A percentile compares a stretch with the other conserved stretches of the same genome.
These are phyloP conservation scores for Letharia columbiana DNA, from an alignment of 495 filamentous ascomycete genomes.

Conservation along the genomic window DNA sequence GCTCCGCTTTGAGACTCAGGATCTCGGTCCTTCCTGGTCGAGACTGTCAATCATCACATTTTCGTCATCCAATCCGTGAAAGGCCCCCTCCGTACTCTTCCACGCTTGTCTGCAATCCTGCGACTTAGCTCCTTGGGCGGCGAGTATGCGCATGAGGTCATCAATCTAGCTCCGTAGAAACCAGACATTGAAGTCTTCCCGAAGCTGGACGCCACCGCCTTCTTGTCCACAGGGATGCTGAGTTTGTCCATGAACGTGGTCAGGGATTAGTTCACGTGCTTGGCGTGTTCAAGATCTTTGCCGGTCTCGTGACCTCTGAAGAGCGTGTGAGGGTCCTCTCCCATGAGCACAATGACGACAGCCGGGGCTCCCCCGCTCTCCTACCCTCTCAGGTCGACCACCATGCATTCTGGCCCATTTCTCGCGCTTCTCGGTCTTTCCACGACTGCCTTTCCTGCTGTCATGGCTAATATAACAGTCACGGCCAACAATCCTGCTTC, in stretches of 20 bases:
- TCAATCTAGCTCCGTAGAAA: no score
- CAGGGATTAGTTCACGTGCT: not conserved
- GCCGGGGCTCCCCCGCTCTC: no score
- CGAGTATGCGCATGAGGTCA: not conserved
- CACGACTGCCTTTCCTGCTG: not conserved
- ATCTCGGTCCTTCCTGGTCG: not conserved
- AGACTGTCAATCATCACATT: no score
- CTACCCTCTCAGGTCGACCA: no score
- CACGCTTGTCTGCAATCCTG: not conserved
- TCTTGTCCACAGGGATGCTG: not conserved
- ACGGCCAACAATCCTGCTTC: not conserved
- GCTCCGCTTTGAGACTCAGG: not conserved
- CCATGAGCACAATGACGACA: not conserved
- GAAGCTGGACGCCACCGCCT: no score
- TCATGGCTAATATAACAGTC: not conserved
- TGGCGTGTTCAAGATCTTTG: not conserved
- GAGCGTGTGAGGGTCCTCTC: not conserved
- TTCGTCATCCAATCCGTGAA: not conserved
- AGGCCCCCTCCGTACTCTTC: not conserved
- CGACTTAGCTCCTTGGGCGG: not conserved
- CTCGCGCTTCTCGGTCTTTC: not conserved
- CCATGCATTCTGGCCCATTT: not conserved
- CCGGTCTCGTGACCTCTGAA: not conserved
- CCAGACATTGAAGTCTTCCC: no score
- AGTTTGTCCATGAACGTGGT: not conserved